Base-by-base conservation (phyloP, 306 rosid species). In the Ormosia emarginata region DNA sequence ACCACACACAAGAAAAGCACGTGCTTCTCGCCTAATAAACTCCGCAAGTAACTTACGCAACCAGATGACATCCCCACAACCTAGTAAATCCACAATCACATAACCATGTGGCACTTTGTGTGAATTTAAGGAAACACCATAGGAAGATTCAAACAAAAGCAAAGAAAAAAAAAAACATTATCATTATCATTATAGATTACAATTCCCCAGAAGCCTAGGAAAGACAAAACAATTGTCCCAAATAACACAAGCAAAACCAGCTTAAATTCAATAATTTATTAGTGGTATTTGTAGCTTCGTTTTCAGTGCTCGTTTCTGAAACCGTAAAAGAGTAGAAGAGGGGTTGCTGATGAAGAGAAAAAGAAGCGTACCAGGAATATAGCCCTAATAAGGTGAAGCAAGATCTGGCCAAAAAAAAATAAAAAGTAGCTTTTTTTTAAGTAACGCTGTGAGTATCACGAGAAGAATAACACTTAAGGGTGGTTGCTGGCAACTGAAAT, bases 381-480 rank as follows among this genome's bases (percentile, higher is more conserved):
- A 14, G 59, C 72, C 82, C 77, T 10, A 79, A 58, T 8, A 63
- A 6, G 56, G 56, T 49, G 86, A 63, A 79, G 84, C 83, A 88
- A 90, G 97, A 92, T 92, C 97, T 86, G 87, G 59, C 71, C 63
- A 36, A 33, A 79, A 46, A 18, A 50, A 36, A 33, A 79, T 39
- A 18, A 50, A 55, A 3, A 55, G 29, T 1, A n/a, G 29, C 2
- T 13, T 52, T 52, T 52, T 52, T 17, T 24, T n/a, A n/a, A 24
- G 24, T 24, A 24, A 24, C 24, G 24, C 24, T 24, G 24, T 24
- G 24, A 24, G 24, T 55, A 17, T n/a, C 10, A 49, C 0, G 2
- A 30, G 47, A 75, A 75, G 57, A 70, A 6, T 52, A 58, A 63
- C 63, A 34, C 43, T 33, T 50, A 34, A 37, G 10, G 56, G 29